Evolutionary conservation across 495 filamentous ascomycete genomes (phyloP).

Genomic region (Neurospora tetrasperma): DNA sequence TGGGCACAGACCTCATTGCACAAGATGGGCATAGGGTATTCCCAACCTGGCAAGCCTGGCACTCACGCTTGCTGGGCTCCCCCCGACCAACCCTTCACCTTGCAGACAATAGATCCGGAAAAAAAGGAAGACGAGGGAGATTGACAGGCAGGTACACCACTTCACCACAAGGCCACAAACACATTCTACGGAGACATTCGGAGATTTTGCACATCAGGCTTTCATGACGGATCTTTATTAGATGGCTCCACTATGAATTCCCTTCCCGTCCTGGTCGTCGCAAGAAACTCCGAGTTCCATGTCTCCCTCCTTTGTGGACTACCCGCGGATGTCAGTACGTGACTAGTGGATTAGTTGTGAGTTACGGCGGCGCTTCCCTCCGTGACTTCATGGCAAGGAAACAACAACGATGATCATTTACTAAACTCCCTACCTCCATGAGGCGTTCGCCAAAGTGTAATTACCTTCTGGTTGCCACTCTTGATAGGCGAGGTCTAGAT

Average conservation of each 20-base stretch:
- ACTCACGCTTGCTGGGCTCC: background rate
- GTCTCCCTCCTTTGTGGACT: background rate
- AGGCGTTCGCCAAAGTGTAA: background rate
- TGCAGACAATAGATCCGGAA: background rate
- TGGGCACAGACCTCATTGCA: background rate
- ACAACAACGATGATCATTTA: background rate
- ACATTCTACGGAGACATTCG: background rate
- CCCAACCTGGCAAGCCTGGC: background rate
- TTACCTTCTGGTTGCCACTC: background rate
- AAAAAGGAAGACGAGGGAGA: background rate
- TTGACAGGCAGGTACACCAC: background rate
- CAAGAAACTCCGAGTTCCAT: background rate
- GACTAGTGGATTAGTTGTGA: background rate
- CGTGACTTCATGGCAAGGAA: background rate
- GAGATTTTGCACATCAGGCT: background rate
- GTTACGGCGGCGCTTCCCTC: background rate
- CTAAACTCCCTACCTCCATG: background rate
- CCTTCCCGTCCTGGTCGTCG: background rate
- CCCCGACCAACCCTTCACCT: background rate
- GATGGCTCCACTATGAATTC: background rate
- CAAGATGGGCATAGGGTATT: background rate
- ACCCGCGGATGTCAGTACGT: background rate
- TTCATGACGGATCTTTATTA: background rate
- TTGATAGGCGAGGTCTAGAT: background rate
- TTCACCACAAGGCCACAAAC: background rate